These are phyloP conservation scores for Cystofilobasidium bisporidii DNA, from an alignment of 768 basidiomycete species.

Conservation along the genomic window DNA sequence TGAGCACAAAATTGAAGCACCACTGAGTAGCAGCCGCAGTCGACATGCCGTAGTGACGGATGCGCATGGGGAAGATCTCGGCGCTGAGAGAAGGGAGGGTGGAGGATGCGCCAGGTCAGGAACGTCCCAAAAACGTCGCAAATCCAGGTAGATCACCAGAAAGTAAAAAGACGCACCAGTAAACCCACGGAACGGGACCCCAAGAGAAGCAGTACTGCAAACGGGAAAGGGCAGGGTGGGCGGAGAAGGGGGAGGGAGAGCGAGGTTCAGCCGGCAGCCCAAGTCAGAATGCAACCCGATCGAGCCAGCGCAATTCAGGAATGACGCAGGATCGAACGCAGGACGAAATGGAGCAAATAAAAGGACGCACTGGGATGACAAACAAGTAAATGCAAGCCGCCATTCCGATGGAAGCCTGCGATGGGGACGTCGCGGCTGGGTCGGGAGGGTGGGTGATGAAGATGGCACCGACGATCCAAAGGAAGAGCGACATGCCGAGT, in stretches of 20 bases:
- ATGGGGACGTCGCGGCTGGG: no score
- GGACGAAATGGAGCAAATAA: no score
- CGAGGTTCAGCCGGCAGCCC: no score
- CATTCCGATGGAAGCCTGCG: conserved; percentile 13
- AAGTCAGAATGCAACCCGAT: no score
- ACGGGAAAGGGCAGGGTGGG: no score
- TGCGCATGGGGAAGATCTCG: conserved; percentile 23
- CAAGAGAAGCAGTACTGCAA: conserved; percentile 8
- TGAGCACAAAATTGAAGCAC: conserved; percentile 22
- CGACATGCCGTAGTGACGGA: conserved; percentile 24
- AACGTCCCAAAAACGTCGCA: no score
- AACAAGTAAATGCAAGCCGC: conserved; percentile 21
- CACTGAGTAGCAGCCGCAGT: conserved; percentile 24
- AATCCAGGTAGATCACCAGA: neutral
- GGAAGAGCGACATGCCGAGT: conserved; percentile 17
- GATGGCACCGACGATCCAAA: conserved; percentile 21
- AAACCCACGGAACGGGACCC: conserved; percentile 26
- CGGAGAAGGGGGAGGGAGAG: no score
- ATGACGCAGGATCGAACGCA: no score
- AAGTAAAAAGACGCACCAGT: conserved; percentile 10
- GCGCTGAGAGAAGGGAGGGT: conserved; percentile 2
- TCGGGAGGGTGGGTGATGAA: conserved; percentile 14
- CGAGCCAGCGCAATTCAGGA: no score
- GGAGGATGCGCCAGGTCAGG: neutral
- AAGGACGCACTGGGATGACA: conserved; percentile 1